Conservation (phyloP, 208 protist species). For the Leishmania gerbilli region DNA sequence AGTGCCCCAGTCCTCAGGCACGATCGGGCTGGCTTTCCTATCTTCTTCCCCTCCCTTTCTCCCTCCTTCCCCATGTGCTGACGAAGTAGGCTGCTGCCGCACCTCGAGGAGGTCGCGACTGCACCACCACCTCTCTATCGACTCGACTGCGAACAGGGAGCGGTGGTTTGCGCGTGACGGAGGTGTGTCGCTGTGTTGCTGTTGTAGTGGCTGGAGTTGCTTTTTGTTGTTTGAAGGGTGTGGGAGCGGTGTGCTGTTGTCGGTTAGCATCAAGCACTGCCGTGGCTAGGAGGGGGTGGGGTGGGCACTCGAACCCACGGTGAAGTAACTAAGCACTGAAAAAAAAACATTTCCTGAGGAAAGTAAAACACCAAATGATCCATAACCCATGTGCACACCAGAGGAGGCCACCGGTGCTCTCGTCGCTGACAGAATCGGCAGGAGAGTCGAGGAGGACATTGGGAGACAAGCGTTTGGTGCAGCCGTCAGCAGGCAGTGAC, state of each 20-base stretch:
- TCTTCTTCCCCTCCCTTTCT: neutral
- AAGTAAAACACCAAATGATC: neutral
- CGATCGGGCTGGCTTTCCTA: neutral
- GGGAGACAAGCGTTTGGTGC: no score
- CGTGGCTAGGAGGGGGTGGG: neutral
- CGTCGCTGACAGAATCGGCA: neutral
- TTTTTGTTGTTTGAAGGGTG: neutral
- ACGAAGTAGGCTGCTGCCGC: neutral
- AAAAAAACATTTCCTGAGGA: neutral
- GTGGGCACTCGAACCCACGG: neutral
- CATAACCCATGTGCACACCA: neutral
- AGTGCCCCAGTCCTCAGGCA: neutral
- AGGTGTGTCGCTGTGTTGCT: neutral
- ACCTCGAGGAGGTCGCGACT: neutral
- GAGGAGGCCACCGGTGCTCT: neutral
- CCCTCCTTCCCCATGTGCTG: neutral
- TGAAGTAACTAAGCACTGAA: neutral
- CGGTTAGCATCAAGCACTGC: neutral
- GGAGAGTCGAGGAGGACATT: neutral
- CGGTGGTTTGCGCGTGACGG: neutral
- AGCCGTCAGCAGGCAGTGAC: neutral
- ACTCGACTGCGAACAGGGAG: neutral
- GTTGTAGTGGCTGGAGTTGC: neutral
- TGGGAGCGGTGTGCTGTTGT: neutral
- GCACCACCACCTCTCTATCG: neutral